Percentiles rank a stretch among this genome's conserved stretches.
Evolutionary conservation across 164 flowering plant species (phyloP).

Genomic region (Brasenia schreberi): DNA sequence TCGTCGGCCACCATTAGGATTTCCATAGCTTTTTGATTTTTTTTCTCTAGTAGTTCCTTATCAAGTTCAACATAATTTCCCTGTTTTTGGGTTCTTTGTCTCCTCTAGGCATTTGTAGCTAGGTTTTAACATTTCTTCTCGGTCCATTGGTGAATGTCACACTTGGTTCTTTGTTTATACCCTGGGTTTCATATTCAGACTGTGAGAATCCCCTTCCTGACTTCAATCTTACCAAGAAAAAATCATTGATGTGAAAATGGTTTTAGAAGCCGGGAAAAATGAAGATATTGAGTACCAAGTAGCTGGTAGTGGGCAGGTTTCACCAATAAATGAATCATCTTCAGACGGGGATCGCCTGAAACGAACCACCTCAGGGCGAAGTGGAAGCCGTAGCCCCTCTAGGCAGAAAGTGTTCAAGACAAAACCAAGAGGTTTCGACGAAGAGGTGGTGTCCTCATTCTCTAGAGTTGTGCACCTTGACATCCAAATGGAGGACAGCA

Average conservation of each 20-base stretch:
- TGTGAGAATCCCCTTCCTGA: no score
- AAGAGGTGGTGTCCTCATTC: conserved; percentile 60
- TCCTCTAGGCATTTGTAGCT: no score
- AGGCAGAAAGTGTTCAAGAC: conserved; percentile 72
- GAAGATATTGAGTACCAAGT: conserved; percentile 13
- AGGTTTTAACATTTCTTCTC: no score
- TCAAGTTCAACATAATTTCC: no score
- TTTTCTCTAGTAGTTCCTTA: no score
- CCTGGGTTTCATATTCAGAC: no score
- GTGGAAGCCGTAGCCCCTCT: conserved; percentile 76
- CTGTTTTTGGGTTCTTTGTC: no score
- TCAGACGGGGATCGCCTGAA: conserved; percentile 49
- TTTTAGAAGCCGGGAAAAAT: conserved; percentile 22
- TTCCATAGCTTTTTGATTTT: no score
- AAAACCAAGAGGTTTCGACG: conserved; percentile 90
- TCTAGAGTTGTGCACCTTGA: conserved; percentile 46
- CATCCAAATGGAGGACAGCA: conserved; percentile 83
- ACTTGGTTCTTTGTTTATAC: no score
- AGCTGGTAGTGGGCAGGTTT: conserved; percentile 6
- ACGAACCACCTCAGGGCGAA: conserved; percentile 33
- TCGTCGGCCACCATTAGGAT: no score
- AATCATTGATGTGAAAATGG: conserved; percentile 26
- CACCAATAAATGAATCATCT: background rate
- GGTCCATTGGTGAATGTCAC: no score
- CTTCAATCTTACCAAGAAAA: no score